These are phyloP conservation scores for Clarireedia homoeocarpa DNA, from an alignment of 2,329 filamentous ascomycete species.

Conservation along the genomic window DNA sequence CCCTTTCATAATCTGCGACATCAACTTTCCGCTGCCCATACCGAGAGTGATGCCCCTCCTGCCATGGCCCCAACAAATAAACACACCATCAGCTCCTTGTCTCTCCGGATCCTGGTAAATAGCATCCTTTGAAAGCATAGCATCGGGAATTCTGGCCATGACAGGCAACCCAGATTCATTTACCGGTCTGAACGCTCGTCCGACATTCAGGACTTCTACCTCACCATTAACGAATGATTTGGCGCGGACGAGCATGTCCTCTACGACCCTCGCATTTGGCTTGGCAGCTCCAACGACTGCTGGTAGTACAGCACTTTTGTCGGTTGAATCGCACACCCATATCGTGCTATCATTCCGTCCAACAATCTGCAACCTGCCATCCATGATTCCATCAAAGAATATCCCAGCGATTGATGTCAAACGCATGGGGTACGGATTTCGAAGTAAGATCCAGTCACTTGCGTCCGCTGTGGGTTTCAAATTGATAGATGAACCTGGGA, in stretches of 20 bases:
- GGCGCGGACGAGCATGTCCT: not conserved
- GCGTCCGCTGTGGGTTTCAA: not conserved
- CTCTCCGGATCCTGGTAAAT: not conserved
- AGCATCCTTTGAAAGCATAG: not conserved
- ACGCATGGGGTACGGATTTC: not conserved
- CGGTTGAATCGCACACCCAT: not conserved
- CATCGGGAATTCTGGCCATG: not conserved
- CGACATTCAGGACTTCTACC: not conserved
- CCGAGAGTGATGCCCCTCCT: not conserved
- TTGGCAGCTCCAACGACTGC: not conserved
- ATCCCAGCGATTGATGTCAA: not conserved
- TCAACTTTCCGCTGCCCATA: not conserved
- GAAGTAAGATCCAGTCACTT: not conserved
- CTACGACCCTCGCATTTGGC: not conserved
- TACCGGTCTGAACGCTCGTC: not conserved
- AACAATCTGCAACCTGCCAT: not conserved
- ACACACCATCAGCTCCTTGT: not conserved
- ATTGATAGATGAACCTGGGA: not conserved
- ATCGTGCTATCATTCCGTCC: not conserved
- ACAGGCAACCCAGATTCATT: not conserved
- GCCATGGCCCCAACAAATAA: not conserved
- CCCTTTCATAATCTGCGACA: not conserved
- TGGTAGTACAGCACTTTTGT: not conserved
- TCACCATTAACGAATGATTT: not conserved
- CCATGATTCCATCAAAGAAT: not conserved